Conservation (phyloP, 106 monocot genomes). For the Acorus calamus region DNA sequence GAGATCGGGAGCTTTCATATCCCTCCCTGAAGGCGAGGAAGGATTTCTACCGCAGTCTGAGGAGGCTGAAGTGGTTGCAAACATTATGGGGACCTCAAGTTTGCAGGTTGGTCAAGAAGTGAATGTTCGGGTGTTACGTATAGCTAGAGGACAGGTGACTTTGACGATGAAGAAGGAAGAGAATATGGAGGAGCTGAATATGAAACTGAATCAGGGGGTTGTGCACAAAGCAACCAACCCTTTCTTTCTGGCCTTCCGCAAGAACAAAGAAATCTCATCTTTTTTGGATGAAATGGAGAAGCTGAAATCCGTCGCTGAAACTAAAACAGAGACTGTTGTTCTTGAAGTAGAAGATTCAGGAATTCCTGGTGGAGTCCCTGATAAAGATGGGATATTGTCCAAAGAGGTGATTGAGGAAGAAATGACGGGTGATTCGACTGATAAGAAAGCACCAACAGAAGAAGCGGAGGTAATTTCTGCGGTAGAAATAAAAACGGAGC, state of each 20-base stretch:
- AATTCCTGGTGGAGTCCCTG: no score
- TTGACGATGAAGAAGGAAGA: conserved; percentile 92
- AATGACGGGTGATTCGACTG: neutral
- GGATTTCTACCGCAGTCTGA: conserved; percentile 84
- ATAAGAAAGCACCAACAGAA: conserved; percentile 3
- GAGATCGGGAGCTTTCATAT: conserved; percentile 58
- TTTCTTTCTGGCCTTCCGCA: conserved; percentile 71
- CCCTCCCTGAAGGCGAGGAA: conserved; percentile 79
- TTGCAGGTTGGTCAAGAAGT: conserved; percentile 63
- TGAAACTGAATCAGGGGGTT: conserved; percentile 54
- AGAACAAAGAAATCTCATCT: conserved; percentile 66
- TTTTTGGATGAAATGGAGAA: conserved; percentile 62
- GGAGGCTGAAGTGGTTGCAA: conserved; percentile 62
- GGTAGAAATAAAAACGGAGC: conserved; percentile 1
- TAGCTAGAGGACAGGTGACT: conserved; percentile 62
- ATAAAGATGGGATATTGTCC: no score
- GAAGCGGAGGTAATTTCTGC: conserved; percentile 14
- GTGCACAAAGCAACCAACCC: conserved; percentile 52
- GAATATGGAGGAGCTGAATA: conserved; percentile 54
- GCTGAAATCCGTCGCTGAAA: conserved; percentile 24
- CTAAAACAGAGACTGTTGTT: neutral
- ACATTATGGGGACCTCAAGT: conserved; percentile 44
- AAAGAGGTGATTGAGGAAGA: neutral
- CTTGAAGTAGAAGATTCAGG: conserved; percentile 8
- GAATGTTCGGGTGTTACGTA: conserved; percentile 58